Conservation (phyloP, 352 stramenopile species). For the Pythium myriotylum region DNA sequence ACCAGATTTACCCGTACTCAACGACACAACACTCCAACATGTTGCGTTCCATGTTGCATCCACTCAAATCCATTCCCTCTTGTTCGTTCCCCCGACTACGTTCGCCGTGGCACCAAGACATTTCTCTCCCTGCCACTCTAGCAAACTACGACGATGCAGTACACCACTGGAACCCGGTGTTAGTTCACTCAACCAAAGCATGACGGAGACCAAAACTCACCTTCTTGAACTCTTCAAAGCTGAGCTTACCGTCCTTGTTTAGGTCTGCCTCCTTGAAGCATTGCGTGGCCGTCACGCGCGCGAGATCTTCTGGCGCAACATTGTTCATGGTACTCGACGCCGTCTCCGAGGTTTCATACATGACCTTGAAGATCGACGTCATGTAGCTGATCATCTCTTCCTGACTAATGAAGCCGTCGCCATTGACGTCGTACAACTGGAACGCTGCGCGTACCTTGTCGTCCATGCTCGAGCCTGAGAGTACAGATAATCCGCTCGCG, state of each 20-base stretch:
- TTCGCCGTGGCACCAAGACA: conserved; percentile 16
- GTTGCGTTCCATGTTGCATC: conserved; percentile 13
- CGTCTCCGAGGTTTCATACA: conserved; percentile 86
- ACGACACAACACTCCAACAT: conserved; percentile 5
- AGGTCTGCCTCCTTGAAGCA: conserved; percentile 88
- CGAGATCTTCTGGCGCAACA: conserved; percentile 76
- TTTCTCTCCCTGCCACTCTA: conserved; percentile 7
- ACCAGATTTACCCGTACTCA: background rate
- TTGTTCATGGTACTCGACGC: conserved; percentile 71
- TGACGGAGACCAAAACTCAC: conserved; percentile 30
- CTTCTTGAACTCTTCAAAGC: conserved; percentile 91
- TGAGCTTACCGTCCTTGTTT: conserved; percentile 84
- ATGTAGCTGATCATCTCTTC: conserved; percentile 90
- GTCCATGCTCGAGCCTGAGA: conserved; percentile 86
- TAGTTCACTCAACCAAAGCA: background rate
- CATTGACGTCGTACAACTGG: conserved; percentile 85
- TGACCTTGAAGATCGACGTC: conserved; percentile 89
- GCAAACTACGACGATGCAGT: conserved; percentile 15
- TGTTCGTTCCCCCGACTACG: conserved; percentile 15
- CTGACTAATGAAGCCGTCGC: conserved; percentile 82
- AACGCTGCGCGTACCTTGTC: conserved; percentile 87
- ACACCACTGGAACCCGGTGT: conserved; percentile 15
- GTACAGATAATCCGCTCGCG: conserved; percentile 78
- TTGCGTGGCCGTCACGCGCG: conserved; percentile 73
- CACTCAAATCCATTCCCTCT: background rate